These are phyloP conservation scores for Penicillium argentinense DNA, from an alignment of 495 filamentous ascomycete species.

Conservation along the genomic window DNA sequence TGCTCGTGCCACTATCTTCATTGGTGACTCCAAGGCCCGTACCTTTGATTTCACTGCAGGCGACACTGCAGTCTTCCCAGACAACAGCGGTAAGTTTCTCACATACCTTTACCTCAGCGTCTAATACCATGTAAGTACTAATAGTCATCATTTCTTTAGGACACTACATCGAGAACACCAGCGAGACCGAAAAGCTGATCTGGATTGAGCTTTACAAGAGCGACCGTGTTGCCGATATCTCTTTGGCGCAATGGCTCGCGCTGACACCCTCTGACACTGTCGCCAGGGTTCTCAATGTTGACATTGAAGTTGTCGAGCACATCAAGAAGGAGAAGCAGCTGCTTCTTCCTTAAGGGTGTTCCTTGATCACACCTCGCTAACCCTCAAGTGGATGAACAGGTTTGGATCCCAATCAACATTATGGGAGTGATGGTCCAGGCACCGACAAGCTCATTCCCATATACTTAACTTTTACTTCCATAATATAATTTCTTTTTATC, in stretches of 20 bases:
- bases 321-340: constrained; percentile 67
- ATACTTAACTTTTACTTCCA: too few species aligned
- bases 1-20: constrained; percentile 60
- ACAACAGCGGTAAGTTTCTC: constrained; percentile 50
- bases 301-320: constrained; percentile 52
- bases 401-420: too few species aligned
- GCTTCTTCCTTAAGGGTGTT: constrained; percentile 34
- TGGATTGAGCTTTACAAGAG: constrained; percentile 69
- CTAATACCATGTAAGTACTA: neutral
- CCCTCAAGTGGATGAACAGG: too few species aligned
- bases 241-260: constrained; percentile 64
- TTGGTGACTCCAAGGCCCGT: constrained; percentile 54
- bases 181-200: constrained; percentile 56
- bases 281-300: constrained; percentile 56
- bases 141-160: constrained; percentile 17
- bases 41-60: constrained; percentile 65
- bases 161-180: constrained; percentile 68
- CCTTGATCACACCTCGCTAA: too few species aligned
- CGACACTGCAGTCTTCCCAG: constrained; percentile 65
- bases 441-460: too few species aligned
- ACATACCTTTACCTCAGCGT: neutral
- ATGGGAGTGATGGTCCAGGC: too few species aligned
- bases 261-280: constrained; percentile 61
- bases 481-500: too few species aligned
- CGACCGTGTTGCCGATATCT: constrained; percentile 61